A percentile compares a stretch with the other conserved stretches of the same genome.
phyloP scores from a whole-genome alignment of 768 basidiomycete genomes.

The Kwoniella europaea region DNA sequence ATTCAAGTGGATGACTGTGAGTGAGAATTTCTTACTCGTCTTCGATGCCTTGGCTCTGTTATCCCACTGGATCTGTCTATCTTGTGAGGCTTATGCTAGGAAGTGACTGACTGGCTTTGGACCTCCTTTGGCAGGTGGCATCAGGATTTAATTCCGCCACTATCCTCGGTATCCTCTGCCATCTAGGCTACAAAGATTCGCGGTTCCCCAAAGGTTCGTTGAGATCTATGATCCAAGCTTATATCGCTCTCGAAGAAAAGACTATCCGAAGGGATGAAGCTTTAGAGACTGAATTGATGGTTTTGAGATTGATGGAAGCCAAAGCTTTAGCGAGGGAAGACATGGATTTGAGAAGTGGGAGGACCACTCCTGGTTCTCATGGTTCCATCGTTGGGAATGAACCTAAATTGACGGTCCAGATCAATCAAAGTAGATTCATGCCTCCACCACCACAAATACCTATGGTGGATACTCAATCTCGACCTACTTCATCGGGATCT shows the following conservation, averaged over 20 bases:
- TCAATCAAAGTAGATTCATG: not conserved
- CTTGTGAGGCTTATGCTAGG: not conserved
- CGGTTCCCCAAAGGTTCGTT: slow-evolving; percentile 16
- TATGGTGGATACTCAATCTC: not conserved
- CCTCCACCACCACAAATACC: not conserved
- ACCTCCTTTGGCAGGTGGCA: slow-evolving; percentile 28
- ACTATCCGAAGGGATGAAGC: slow-evolving; percentile 27
- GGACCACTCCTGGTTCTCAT: not conserved
- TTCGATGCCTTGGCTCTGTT: not conserved
- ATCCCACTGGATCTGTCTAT: not conserved
- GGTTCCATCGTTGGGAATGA: not conserved
- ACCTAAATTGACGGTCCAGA: not conserved
- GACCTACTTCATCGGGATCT: not conserved
- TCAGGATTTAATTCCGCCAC: slow-evolving; percentile 40
- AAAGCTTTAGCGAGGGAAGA: slow-evolving; percentile 22
- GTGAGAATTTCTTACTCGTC: not conserved
- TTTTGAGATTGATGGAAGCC: slow-evolving; percentile 24
- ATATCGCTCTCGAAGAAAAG: slow-evolving; percentile 28
- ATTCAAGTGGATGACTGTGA: slow-evolving; percentile 41
- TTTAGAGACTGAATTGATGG: slow-evolving; percentile 28
- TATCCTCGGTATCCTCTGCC: slow-evolving; percentile 35
- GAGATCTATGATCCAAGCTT: slow-evolving; percentile 18
- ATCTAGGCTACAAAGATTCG: slow-evolving; percentile 15
- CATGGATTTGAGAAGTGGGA: slow-evolving; percentile 12
- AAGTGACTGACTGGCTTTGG: not conserved